Base-by-base conservation (phyloP, 805 yeast genomes). In the Kodamaea kakaduensis region DNA sequence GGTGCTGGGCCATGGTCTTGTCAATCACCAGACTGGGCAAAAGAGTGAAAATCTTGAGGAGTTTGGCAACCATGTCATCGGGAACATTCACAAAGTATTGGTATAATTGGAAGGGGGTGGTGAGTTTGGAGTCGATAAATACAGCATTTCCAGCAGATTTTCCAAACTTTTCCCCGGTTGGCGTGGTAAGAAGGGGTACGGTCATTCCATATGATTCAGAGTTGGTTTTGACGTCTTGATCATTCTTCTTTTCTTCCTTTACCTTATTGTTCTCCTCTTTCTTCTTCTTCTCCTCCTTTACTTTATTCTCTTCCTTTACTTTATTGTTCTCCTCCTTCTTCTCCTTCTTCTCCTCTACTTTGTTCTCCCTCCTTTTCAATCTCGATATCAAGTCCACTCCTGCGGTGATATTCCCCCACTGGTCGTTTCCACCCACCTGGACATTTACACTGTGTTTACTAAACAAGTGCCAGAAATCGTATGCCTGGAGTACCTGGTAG, bases 391-490 rank as follows among this genome's bases (percentile, higher is more conserved):
- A 68, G 50, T 93, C 98, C 25, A 85, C 75, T 0, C 98, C 98
- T 0, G 97, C 97, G 2, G 95, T 86, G 40, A 93, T 93, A 51
- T 93, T 93, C 1, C 98, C 98, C 88, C 96, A 93, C 59, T 93
- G 98, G 56, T 93, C 98, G 53, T 84, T 88, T 5, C 98, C 98
- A 16, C 98, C 98, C 22, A 84, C 79, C 62, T 93, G 97, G 9
- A 88, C 59, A 27, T 70, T 67, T 27, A 89, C 89, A 3, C 66
- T 58, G 23, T 75, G 59, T 10, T 73, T 55, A 24, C 70, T 71
- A 63, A 77, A 78, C 39, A 93, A 61, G 52, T 89, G 87, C 71
- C 82, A 87, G 53, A 87, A 93, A 54, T 93, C 98, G 56, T 77
- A 93, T 0, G 96, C 97, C 58, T 93, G 98, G 37, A 93, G 62